Evolutionary conservation across 2,329 filamentous ascomycete species (phyloP), one percentile per base, ranked within the genome.

Genomic region (Exophiala sp.): DNA sequence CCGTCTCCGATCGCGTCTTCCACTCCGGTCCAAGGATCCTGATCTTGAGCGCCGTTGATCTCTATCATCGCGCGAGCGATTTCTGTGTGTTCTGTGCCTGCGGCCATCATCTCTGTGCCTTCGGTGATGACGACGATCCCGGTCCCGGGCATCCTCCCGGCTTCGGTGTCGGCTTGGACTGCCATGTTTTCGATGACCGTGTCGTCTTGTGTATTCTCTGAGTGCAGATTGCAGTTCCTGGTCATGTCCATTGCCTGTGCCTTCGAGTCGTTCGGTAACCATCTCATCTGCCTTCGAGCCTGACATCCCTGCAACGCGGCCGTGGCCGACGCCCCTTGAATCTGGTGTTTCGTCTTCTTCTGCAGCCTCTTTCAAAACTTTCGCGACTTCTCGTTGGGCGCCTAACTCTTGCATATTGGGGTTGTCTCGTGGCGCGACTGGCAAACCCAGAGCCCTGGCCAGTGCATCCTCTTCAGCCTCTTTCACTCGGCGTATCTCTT

Each of bases 381-480:
- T 77, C 53, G 79, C 75, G n/a, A 84, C 73, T 54, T 83, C 78
- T 68, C 36, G 68, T 79, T 69, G 72, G 58, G 71, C 69, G 38
- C 84, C 86, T 9, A 95, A 71, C 0, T 88, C 79, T 16, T 73
- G 75, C 63, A 78, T 57, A 57, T 84, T 84, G 44, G 81, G 82
- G 68, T 94, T 95, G 21, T 58, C 64, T 52, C 72, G 78, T 5
- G 78, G 73, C 1, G 86, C 81, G 1, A 87, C 78, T 0, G 89
- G 90, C 29, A 96, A 74, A 0, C 94, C 94, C 50, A 99, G 75
- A 0, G 91, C 91, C 41, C 78, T 80, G 2, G 90, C 85, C 68
- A 97, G 86, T 1, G 91, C 94, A 69, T 96, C 92, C 68, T 96
- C 89, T 66, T 99, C 94, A 0, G 88, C 89, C 69, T 96, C 88